These are phyloP conservation scores for Epichloe brachyelytri DNA, from an alignment of 2,329 filamentous ascomycete species.

Conservation along the genomic window DNA sequence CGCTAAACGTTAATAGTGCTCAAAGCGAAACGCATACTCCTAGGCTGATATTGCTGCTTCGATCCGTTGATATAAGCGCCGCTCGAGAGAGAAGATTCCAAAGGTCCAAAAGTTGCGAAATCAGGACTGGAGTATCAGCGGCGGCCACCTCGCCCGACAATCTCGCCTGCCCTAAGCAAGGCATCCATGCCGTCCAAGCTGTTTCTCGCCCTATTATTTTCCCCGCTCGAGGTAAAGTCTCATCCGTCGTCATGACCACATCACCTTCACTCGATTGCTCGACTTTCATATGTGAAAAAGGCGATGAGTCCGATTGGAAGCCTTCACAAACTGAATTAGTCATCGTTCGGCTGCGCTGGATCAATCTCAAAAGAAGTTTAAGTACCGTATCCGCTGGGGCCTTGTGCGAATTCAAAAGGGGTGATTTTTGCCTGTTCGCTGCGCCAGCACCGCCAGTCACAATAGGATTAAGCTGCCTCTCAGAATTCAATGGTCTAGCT, in stretches of 20 bases:
- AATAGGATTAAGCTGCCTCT: slow-evolving; percentile 8
- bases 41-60: no score
- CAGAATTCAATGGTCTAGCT: slow-evolving; percentile 6
- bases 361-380: slow-evolving; percentile 8
- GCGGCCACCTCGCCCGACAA: slow-evolving; percentile 34
- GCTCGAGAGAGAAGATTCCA: neutral
- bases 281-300: slow-evolving; percentile 18
- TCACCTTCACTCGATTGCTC: slow-evolving; percentile 18
- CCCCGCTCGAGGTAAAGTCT: slow-evolving; percentile 9
- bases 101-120: neutral
- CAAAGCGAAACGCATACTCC: no score
- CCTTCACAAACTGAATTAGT: slow-evolving; percentile 20
- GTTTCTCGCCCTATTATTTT: slow-evolving; percentile 10
- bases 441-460: slow-evolving; percentile 5
- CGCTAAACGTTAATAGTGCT: no score
- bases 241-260: slow-evolving; percentile 18
- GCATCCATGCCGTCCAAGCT: slow-evolving; percentile 46
- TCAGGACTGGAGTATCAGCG: slow-evolving; percentile 7
- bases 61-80: neutral
- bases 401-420: slow-evolving; percentile 12
- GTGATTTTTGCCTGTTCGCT: slow-evolving; percentile 14
- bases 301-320: slow-evolving; percentile 21
- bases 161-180: slow-evolving; percentile 44
- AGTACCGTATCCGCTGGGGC: slow-evolving; percentile 24
- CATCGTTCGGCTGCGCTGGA: slow-evolving; percentile 6